These are phyloP conservation scores for Ustilago shanxiensis DNA, from an alignment of 1,284 basidiomycete genomes.

Conservation along the genomic window DNA sequence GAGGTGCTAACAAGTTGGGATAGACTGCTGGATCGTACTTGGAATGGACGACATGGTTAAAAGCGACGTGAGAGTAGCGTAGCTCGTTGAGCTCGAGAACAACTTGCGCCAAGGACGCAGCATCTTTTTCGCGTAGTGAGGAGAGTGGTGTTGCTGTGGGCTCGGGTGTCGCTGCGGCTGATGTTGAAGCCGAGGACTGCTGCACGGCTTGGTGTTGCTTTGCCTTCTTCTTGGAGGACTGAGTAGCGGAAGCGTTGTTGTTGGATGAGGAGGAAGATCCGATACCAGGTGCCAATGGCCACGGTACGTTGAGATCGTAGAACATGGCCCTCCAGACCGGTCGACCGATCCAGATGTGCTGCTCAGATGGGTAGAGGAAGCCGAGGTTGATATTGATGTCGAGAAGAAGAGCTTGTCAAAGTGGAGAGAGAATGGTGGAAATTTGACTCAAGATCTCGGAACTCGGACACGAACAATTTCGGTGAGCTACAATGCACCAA, in stretches of 20 bases:
- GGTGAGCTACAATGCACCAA: too few species aligned
- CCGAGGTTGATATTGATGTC: neutral
- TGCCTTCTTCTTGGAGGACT: constrained; percentile 46
- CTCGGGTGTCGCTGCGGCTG: constrained; percentile 16
- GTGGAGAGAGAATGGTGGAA: constrained; percentile 9
- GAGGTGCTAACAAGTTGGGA: constrained; percentile 44
- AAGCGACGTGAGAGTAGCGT: constrained; percentile 60
- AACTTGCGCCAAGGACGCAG: constrained; percentile 29
- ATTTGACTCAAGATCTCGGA: constrained; percentile 14
- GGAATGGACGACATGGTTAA: constrained; percentile 58
- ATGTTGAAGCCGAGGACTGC: constrained; percentile 18
- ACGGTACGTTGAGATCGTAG: constrained; percentile 63
- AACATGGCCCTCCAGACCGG: constrained; percentile 42
- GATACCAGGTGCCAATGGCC: constrained; percentile 39
- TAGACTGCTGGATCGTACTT: constrained; percentile 54
- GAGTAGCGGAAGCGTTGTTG: constrained; percentile 3
- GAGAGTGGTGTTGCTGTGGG: constrained; percentile 19
- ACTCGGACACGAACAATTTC: constrained; percentile 12
- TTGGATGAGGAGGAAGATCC: constrained; percentile 13
- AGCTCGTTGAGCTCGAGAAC: constrained; percentile 51
- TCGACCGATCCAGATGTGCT: neutral
- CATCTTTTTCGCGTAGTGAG: constrained; percentile 38
- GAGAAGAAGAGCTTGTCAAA: neutral
- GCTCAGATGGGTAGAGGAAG: neutral
- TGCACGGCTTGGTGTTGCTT: constrained; percentile 29